These are phyloP conservation scores for Fusarium transvaalense DNA, from an alignment of 2,329 filamentous ascomycete species.

Conservation along the genomic window DNA sequence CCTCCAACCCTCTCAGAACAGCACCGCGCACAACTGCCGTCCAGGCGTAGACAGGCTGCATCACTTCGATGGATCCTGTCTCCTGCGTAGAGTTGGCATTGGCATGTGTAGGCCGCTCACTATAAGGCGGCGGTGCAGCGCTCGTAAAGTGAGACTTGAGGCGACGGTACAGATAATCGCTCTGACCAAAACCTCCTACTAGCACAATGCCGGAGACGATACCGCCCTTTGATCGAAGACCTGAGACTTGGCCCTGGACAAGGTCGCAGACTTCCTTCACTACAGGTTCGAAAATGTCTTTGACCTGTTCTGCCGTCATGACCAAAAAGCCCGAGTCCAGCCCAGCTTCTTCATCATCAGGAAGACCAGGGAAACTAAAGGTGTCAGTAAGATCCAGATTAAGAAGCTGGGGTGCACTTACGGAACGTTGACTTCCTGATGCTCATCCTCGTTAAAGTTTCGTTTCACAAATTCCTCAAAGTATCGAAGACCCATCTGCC, in stretches of 20 bases:
- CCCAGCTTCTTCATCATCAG: slow-evolving; percentile 80
- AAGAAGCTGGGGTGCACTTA: slow-evolving; percentile 52
- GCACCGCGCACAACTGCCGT: slow-evolving; percentile 84
- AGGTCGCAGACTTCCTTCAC: slow-evolving; percentile 77
- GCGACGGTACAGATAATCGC: slow-evolving; percentile 78
- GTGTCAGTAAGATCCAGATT: slow-evolving; percentile 3
- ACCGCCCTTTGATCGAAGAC: slow-evolving; percentile 70
- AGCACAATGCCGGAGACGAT: slow-evolving; percentile 81
- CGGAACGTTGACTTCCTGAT: slow-evolving; percentile 82
- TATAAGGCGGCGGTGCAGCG: slow-evolving; percentile 72
- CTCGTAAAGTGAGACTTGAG: slow-evolving; percentile 77
- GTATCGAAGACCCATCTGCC: slow-evolving; percentile 82
- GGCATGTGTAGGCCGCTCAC: slow-evolving; percentile 76
- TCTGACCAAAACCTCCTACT: slow-evolving; percentile 85
- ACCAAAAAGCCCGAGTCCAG: slow-evolving; percentile 82
- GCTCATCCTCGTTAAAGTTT: slow-evolving; percentile 84
- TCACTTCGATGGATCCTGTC: slow-evolving; percentile 76
- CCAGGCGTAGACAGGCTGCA: slow-evolving; percentile 86
- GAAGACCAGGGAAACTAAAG: slow-evolving; percentile 74
- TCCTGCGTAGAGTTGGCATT: slow-evolving; percentile 61
- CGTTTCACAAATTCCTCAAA: slow-evolving; percentile 89
- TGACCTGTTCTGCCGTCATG: slow-evolving; percentile 76
- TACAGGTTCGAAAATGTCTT: slow-evolving; percentile 81
- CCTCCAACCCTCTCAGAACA: slow-evolving; percentile 79
- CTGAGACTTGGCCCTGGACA: slow-evolving; percentile 75